Base-by-base conservation (phyloP, 208 protist genomes). In the Phytomonas sp. region DNA sequence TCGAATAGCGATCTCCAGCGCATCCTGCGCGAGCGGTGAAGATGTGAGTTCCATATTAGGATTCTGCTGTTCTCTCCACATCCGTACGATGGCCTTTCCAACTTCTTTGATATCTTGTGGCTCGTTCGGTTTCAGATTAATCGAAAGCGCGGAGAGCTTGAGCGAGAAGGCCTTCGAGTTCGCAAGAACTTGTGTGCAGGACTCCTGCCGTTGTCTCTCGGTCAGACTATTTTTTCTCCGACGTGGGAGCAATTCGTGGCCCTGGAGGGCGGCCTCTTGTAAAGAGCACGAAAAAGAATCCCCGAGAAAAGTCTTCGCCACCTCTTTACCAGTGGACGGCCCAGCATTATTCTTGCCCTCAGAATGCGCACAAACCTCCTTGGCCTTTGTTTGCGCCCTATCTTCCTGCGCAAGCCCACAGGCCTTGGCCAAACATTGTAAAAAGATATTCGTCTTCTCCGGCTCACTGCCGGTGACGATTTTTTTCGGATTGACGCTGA, bases 361-460 rank as follows among this genome's bases (percentile, higher is more conserved):
- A 59, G 2, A 33, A 71, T 31, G 2, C 64, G 26, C 32, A 56
- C 59, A 19, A 71, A 66, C n/a, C 31, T 63, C 74, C 29, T 59
- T 33, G 11, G 65, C 66, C 19, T 67, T 69, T 42, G 60, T 72
- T 11, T 82, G 71, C 5, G 74, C 74, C 74, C 90, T 93, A 59
- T 95, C 88, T 65, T 91, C 80, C 72, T 94, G 88, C 29, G 89
- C 89, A 31, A 82, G 83, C 30, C 85, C 86, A 0, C 93, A 88
- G 29, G 86, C 91, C 3, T 81, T 77, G 0, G 93, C 93, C 3
- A 96, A 60, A 56, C 85, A 85, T 74, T 90, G 89, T 37, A 97
- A 72, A 64, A 96, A 96, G 8, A 83, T 67, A 61, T 97, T 97
- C 3, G 93, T 96, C 63, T 91, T 93, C 64, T 95, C 93, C 19